These are phyloP conservation scores for Clathrospora elynae DNA, from an alignment of 2,329 filamentous ascomycete genomes.

Conservation along the genomic window DNA sequence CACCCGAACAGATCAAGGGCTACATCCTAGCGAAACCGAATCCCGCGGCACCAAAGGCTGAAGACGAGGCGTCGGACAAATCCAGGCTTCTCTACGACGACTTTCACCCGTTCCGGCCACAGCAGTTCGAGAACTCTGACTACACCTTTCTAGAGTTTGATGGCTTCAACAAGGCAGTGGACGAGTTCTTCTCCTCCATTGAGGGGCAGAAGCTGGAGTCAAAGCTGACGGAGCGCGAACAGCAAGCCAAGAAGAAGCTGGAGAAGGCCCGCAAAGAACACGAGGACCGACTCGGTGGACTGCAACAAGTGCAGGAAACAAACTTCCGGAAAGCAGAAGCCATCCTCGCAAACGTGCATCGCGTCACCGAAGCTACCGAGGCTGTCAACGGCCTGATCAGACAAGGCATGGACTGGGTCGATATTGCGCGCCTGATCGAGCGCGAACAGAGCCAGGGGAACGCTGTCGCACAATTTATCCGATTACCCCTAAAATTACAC, in stretches of 20 bases:
- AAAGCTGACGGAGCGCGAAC: constrained; percentile 78
- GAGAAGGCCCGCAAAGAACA: constrained; percentile 86
- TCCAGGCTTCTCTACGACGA: constrained; percentile 78
- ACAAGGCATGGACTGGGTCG: constrained; percentile 97
- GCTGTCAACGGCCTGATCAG: constrained; percentile 89
- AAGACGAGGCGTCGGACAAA: constrained; percentile 51
- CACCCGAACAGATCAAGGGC: constrained; percentile 69
- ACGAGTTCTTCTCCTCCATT: constrained; percentile 96
- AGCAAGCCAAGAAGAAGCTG: constrained; percentile 79
- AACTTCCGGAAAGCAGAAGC: constrained; percentile 88
- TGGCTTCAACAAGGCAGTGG: constrained; percentile 89
- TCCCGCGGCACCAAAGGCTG: constrained; percentile 42
- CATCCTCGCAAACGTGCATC: constrained; percentile 86
- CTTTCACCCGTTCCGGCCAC: constrained; percentile 89
- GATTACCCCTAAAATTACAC: constrained; percentile 83
- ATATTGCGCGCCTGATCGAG: constrained; percentile 86
- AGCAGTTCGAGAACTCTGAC: constrained; percentile 73
- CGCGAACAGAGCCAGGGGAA: constrained; percentile 82
- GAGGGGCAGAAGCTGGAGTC: constrained; percentile 93
- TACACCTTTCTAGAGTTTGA: constrained; percentile 76
- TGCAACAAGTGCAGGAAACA: constrained; percentile 79
- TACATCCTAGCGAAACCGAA: constrained; percentile 81
- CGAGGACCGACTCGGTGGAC: constrained; percentile 77
- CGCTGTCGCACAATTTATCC: constrained; percentile 83
- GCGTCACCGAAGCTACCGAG: constrained; percentile 90